phyloP scores from a whole-genome alignment of 257 asterid species.

The Hygrophila difformis region DNA sequence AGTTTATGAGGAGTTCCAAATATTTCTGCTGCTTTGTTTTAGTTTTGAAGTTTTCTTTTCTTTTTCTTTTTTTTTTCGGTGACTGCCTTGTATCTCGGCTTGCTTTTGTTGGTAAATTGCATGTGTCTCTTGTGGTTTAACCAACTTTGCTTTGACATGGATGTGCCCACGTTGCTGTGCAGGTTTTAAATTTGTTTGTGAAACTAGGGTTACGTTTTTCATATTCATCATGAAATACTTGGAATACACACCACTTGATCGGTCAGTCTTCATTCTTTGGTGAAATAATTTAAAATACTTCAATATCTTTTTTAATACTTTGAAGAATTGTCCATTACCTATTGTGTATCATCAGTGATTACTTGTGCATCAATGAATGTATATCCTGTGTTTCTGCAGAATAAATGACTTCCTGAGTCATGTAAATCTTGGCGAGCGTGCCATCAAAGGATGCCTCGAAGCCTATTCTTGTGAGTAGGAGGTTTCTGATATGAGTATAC shows the following conservation, averaged over 20 bases:
- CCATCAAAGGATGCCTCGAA: slow-evolving; percentile 79
- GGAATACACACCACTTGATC: slow-evolving; percentile 81
- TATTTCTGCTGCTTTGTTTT: no score
- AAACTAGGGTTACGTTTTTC: slow-evolving; percentile 9
- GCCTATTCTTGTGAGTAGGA: slow-evolving; percentile 85
- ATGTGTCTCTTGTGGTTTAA: no score
- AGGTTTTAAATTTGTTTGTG: slow-evolving; percentile 15
- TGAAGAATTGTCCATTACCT: not conserved
- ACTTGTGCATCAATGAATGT: not conserved
- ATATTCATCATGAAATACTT: slow-evolving; percentile 64
- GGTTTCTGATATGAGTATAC: slow-evolving; percentile 4
- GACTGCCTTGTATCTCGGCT: no score
- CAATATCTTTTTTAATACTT: not conserved
- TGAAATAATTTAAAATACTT: slow-evolving; percentile 1
- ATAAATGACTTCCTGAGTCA: slow-evolving; percentile 72
- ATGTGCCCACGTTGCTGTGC: no score
- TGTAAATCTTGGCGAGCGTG: slow-evolving; percentile 89
- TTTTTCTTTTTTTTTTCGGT: no score
- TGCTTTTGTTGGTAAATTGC: no score
- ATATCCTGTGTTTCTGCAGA: slow-evolving; percentile 27
- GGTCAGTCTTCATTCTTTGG: slow-evolving; percentile 27
- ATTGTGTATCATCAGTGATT: not conserved
- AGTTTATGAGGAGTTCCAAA: no score
- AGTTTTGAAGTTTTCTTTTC: no score
- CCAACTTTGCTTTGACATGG: no score